Evolutionary conservation across 148 eudicot species (phyloP).

Genomic region (Diospyros lotus): DNA sequence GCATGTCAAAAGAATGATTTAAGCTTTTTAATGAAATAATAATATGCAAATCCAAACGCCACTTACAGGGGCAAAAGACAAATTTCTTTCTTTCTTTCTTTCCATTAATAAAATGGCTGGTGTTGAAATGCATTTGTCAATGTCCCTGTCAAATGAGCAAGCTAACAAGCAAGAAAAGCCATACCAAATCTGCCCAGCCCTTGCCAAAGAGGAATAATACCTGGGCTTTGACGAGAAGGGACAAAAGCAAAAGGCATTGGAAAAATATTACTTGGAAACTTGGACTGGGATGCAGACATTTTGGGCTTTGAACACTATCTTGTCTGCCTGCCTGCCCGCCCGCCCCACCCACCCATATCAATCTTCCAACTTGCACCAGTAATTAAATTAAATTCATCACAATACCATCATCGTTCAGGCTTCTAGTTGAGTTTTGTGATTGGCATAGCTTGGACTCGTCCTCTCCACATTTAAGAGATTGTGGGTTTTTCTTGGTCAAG

Average conservation of each 20-base stretch:
- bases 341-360: neutral
- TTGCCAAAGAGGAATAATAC: neutral
- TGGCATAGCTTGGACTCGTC: too few species aligned
- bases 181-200: neutral
- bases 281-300: constrained; percentile 7
- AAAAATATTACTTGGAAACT: neutral
- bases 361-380: constrained; percentile 7
- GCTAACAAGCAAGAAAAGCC: neutral
- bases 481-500: too few species aligned
- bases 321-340: constrained; percentile 2
- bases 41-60: neutral
- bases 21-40: neutral
- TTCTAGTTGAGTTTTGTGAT: too few species aligned
- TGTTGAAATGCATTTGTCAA: neutral
- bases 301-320: constrained; percentile 11
- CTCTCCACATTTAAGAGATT: too few species aligned
- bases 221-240: neutral
- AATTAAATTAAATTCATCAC: neutral
- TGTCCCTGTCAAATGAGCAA: constrained; percentile 7
- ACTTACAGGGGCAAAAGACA: neutral
- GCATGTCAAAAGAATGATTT: neutral
- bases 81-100: neutral
- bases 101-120: neutral
- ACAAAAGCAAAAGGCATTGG: neutral
- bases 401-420: too few species aligned